These are phyloP conservation scores for Ehretia macrophylla DNA, from an alignment of 257 asterid species.

Conservation along the genomic window DNA sequence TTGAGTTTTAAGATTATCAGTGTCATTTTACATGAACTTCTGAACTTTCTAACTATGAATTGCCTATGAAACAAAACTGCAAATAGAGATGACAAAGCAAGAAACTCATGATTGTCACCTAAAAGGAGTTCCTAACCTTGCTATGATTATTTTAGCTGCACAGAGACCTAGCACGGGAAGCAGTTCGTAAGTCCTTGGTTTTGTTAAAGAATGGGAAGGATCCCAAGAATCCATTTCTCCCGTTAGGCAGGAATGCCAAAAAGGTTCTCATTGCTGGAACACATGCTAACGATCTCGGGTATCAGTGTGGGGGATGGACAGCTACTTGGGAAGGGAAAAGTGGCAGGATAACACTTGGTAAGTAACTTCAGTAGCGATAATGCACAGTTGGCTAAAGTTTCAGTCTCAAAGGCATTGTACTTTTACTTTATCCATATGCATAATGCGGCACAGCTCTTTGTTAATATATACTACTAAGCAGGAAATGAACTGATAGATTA, in stretches of 20 bases:
- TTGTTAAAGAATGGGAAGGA: slow-evolving; percentile 71
- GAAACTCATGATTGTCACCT: background rate
- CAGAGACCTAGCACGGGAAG: slow-evolving; percentile 35
- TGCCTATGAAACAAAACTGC: no score
- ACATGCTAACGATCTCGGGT: slow-evolving; percentile 74
- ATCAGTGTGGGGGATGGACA: slow-evolving; percentile 90
- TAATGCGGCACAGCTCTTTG: no score
- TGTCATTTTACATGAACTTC: no score
- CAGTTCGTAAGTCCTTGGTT: slow-evolving; percentile 51
- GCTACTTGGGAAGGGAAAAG: slow-evolving; percentile 70
- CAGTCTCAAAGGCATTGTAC: background rate
- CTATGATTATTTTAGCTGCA: slow-evolving; percentile 24
- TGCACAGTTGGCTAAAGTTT: background rate
- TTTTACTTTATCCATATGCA: no score
- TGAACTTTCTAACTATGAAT: no score
- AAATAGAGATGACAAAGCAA: no score
- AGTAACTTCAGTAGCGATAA: slow-evolving; percentile 1
- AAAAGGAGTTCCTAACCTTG: background rate
- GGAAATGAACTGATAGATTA: no score
- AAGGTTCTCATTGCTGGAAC: slow-evolving; percentile 59
- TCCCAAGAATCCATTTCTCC: slow-evolving; percentile 54
- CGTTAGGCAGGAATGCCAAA: slow-evolving; percentile 47
- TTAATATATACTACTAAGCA: no score
- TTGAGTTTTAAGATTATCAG: no score
- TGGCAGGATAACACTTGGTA: slow-evolving; percentile 72